Evolutionary conservation across 1,139 yeast species (phyloP).

Genomic region (Scheffersomyces titani): DNA sequence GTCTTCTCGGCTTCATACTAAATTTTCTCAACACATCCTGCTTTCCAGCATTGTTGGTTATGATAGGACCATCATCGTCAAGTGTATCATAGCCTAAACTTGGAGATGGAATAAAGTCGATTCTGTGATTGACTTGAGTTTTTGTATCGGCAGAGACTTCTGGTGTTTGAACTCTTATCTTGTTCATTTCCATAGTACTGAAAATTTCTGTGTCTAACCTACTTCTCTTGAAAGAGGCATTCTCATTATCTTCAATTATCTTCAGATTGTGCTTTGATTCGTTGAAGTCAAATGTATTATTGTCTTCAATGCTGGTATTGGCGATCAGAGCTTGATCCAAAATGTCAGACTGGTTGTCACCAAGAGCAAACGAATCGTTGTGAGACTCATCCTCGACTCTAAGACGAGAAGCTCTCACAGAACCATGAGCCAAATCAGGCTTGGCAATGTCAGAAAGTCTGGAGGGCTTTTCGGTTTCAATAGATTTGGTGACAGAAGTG

Average conservation of each 20-base stretch:
- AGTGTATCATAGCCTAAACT: slow-evolving; percentile 1
- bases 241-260: slow-evolving; percentile 7
- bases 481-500: neutral
- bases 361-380: slow-evolving; percentile 1
- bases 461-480: slow-evolving; percentile 3
- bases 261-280: neutral
- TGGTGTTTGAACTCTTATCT: slow-evolving; percentile 1
- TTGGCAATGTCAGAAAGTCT: slow-evolving; percentile 13
- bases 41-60: neutral
- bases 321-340: slow-evolving; percentile 7
- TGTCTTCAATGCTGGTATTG: neutral
- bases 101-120: neutral
- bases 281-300: slow-evolving; percentile 1
- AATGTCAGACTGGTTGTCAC: slow-evolving; percentile 12
- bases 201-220: slow-evolving; percentile 31
- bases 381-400: neutral
- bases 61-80: slow-evolving; percentile 4
- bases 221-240: slow-evolving; percentile 13
- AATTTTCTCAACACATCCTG: slow-evolving; percentile 27
- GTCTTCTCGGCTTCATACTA: slow-evolving; percentile 45
- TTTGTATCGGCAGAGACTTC: neutral
- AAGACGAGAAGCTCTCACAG: neutral
- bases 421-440: slow-evolving; percentile 5
- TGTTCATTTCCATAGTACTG: slow-evolving; percentile 20
- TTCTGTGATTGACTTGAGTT: neutral